A percentile compares a stretch with the other conserved stretches of the same genome.
Evolutionary conservation across 1,139 yeast species (phyloP).

Genomic region (Debaryomycetaceae sp.): DNA sequence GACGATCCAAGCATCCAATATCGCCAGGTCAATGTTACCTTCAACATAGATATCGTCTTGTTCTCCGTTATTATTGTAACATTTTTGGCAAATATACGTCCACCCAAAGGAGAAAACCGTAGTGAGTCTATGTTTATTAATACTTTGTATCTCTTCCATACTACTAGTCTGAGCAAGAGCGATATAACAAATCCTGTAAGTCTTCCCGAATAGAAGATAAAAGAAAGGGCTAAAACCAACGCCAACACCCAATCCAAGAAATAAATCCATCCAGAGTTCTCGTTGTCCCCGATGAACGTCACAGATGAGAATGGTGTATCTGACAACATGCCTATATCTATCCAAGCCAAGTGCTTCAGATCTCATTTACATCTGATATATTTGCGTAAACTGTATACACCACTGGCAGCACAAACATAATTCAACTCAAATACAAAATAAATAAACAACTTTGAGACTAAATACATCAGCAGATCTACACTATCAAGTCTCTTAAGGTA

Average conservation of each 20-base stretch:
- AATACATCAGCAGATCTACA: no score
- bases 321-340: not conserved
- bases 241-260: conserved; percentile 78
- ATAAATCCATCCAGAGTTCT: conserved; percentile 74
- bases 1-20: conserved; percentile 69
- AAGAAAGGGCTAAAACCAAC: conserved; percentile 56
- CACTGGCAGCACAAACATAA: not conserved
- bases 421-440: not conserved
- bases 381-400: not conserved
- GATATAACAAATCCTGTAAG: conserved; percentile 63
- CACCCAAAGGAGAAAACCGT: conserved; percentile 75
- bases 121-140: conserved; percentile 68
- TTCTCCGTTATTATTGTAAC: conserved; percentile 67
- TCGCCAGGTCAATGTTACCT: conserved; percentile 81
- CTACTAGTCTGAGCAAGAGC: conserved; percentile 40
- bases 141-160: conserved; percentile 63
- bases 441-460: not conserved
- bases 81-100: conserved; percentile 75
- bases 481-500: no score
- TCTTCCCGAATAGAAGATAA: conserved; percentile 75
- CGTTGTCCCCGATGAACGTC: conserved; percentile 14
- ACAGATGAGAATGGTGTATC: conserved; percentile 9
- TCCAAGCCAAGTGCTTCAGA: not conserved
- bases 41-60: conserved; percentile 64
- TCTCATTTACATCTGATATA: not conserved